phyloP scores from a whole-genome alignment of 2,329 filamentous ascomycete species.

The Albifimbria verrucaria region DNA sequence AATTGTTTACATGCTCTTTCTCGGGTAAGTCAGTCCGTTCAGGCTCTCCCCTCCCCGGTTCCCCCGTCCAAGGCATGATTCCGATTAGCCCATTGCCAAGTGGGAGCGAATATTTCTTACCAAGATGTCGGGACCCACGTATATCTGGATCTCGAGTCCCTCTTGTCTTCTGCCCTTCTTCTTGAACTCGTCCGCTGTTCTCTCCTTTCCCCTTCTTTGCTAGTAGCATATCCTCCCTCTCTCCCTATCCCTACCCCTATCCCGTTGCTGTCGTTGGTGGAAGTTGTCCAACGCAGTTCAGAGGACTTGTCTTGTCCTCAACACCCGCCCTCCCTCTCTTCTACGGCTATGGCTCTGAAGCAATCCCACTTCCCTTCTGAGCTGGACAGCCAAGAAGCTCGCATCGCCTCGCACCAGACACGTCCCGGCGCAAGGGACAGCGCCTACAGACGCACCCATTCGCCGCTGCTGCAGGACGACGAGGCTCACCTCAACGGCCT shows the following conservation, averaged over 20 bases:
- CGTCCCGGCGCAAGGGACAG: conserved; percentile 18
- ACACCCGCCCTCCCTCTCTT: not conserved
- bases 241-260: too few species aligned
- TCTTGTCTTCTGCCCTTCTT: not conserved
- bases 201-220: not conserved
- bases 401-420: not conserved
- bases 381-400: not conserved
- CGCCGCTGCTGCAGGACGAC: conserved; percentile 16
- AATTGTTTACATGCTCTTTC: too few species aligned
- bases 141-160: not conserved
- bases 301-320: too few species aligned
- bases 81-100: too few species aligned
- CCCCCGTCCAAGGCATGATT: too few species aligned
- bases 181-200: not conserved
- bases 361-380: not conserved
- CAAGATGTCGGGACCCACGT: not conserved
- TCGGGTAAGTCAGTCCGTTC: too few species aligned
- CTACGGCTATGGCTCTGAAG: not conserved
- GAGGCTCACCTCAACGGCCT: conserved; percentile 18
- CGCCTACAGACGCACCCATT: conserved; percentile 20
- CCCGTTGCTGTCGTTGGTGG: too few species aligned
- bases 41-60: too few species aligned
- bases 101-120: too few species aligned
- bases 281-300: too few species aligned
- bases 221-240: not conserved